Conservation (phyloP, 2,329 filamentous ascomycete genomes). For the Cryphonectria parasitica region DNA sequence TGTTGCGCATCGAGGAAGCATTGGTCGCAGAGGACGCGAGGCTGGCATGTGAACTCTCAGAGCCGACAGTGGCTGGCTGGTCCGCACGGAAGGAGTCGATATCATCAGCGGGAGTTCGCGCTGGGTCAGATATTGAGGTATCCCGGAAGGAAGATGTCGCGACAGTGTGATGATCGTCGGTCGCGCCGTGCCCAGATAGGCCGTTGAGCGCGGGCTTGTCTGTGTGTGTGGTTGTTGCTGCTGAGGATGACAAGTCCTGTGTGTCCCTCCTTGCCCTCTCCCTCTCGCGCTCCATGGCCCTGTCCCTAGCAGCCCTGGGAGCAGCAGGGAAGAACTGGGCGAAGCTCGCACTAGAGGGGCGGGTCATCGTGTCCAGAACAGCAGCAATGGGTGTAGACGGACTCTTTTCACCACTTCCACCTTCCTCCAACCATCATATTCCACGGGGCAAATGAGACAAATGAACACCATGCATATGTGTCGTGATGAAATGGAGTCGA, state of each 20-base stretch:
- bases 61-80: slow-evolving; percentile 71
- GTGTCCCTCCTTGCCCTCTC: slow-evolving; percentile 61
- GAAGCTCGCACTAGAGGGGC: slow-evolving; percentile 75
- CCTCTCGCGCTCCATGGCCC: slow-evolving; percentile 63
- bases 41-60: slow-evolving; percentile 72
- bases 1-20: slow-evolving; percentile 44
- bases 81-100: slow-evolving; percentile 65
- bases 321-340: slow-evolving; percentile 85
- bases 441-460: slow-evolving; percentile 40
- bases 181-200: slow-evolving; percentile 32
- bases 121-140: slow-evolving; percentile 41
- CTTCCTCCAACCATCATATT: slow-evolving; percentile 62
- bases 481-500: slow-evolving; percentile 21
- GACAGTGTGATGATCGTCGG: slow-evolving; percentile 35
- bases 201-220: slow-evolving; percentile 33
- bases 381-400: slow-evolving; percentile 43
- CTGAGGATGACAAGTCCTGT: slow-evolving; percentile 38
- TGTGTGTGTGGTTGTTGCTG: slow-evolving; percentile 19
- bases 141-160: slow-evolving; percentile 42
- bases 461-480: slow-evolving; percentile 44
- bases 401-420: slow-evolving; percentile 52
- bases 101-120: slow-evolving; percentile 53
- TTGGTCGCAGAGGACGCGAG: slow-evolving; percentile 74
- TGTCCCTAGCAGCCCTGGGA: slow-evolving; percentile 65
- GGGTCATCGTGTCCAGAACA: slow-evolving; percentile 67